Evolutionary conservation across 108 stramenopile genomes (phyloP).

Genomic region (Conticribra guillardii): DNA sequence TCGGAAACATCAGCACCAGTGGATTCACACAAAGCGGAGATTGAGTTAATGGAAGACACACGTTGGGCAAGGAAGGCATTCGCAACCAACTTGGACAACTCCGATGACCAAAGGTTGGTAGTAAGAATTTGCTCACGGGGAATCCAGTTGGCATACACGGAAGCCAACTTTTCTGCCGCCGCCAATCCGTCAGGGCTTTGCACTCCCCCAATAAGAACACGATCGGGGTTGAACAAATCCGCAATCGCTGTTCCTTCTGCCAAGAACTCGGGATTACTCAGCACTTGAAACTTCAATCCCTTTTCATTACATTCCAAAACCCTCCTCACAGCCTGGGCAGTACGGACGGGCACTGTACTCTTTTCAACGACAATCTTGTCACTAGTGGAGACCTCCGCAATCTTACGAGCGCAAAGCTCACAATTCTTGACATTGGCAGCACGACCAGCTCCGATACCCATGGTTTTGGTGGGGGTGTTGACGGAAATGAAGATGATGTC

Average conservation of each 20-base stretch:
- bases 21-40: conserved; percentile 99
- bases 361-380: conserved; percentile 99
- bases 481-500: conserved; percentile 99
- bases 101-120: conserved; percentile 98
- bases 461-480: conserved; percentile 99
- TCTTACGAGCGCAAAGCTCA: conserved; percentile 98
- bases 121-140: conserved; percentile 95
- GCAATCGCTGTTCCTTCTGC: conserved; percentile 99
- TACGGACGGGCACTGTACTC: conserved; percentile 98
- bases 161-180: conserved; percentile 80
- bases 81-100: conserved; percentile 98
- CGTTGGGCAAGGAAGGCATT: conserved; percentile 99
- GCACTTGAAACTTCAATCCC: conserved; percentile 94
- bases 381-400: conserved; percentile 90
- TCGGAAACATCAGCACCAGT: conserved; percentile 97
- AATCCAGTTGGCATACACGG: conserved; percentile 96
- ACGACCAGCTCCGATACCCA: conserved; percentile 98
- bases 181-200: conserved; percentile 89
- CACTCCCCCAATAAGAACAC: conserved; percentile 98
- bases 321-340: conserved; percentile 94
- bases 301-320: conserved; percentile 94
- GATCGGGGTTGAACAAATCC: conserved; percentile 94
- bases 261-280: conserved; percentile 99
- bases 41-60: conserved; percentile 98
- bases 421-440: conserved; percentile 99